Evolutionary conservation across 768 basidiomycete genomes (phyloP), one percentile per base, ranked within the genome.

Genomic region (Pulveroboletus sp.): DNA sequence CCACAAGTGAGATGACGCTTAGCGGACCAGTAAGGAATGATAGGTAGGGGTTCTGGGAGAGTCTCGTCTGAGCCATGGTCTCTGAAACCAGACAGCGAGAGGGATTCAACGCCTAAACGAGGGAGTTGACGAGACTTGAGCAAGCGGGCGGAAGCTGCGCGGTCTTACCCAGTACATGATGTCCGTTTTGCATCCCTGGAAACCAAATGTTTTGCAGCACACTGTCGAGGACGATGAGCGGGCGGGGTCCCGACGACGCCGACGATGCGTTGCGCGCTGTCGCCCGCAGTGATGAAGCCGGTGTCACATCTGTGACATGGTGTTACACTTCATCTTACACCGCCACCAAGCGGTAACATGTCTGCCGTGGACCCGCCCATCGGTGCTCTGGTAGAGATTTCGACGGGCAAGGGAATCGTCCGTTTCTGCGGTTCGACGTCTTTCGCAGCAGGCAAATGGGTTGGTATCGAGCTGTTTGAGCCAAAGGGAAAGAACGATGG

Each of bases 401-500:
- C 85, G 0, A 83, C 85, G 33, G 94, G 94, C 16, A 77, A 82
- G 32, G 97, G 97, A 3, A 74, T 85, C 39, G 87, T 97, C 39
- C 79, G 94, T 20, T 99, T 93, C 75, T 79, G 77, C 43, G 97
- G 95, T 0, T 53, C 81, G 27, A 94, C 95, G 1, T 75, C 78
- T 2, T 97, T 97, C 66, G 80, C 90, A 19, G 68, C 82, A 2
- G 97, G 97, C 0, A 92, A 88, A 76, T 99, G 95, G 95, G 78
- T 97, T 42, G 97, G 97, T 10, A 82, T 98, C 45, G 94, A 95
- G 61, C 78, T 99, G 39, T 80, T 77, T 48, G 84, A 86, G 59
- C 69, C 81, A 8, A 85, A 80, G 38, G 97, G 97, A 33, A 99
- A 98, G 84, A 99, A 99, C 73, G 90, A 98, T 58, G 97, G 97